Evolutionary conservation across 1,284 basidiomycete genomes (phyloP).

Genomic region (Quambalaria eucalypti): DNA sequence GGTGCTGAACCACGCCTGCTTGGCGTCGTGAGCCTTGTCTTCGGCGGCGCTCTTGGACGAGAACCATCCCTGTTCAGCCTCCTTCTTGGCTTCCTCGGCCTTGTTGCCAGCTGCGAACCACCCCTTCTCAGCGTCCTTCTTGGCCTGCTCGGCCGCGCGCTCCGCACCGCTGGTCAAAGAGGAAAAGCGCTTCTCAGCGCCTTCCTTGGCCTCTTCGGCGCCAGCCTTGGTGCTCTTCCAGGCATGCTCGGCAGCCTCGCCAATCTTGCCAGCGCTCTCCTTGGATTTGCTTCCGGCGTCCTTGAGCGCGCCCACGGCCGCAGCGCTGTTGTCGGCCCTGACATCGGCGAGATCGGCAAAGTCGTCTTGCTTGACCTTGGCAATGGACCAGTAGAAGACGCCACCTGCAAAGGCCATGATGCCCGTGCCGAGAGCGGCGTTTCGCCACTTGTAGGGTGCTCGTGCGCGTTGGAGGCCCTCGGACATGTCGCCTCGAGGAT

Average conservation of each 20-base stretch:
- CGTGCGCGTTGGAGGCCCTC: slow-evolving; percentile 67
- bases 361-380: slow-evolving; percentile 39
- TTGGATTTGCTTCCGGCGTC: slow-evolving; percentile 15
- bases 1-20: not conserved
- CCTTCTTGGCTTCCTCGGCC: slow-evolving; percentile 3
- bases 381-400: slow-evolving; percentile 83
- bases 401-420: slow-evolving; percentile 70
- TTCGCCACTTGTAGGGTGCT: slow-evolving; percentile 68
- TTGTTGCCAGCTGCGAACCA: slow-evolving; percentile 10
- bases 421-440: slow-evolving; percentile 65
- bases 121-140: slow-evolving; percentile 1
- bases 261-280: slow-evolving; percentile 10
- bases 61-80: not conserved
- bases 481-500: slow-evolving; percentile 32
- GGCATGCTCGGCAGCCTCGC: not conserved
- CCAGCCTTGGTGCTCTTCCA: not conserved
- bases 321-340: slow-evolving; percentile 8
- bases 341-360: slow-evolving; percentile 32
- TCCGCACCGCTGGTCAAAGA: not conserved
- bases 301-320: not conserved
- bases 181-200: not conserved
- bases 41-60: not conserved
- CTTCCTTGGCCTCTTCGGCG: not conserved
- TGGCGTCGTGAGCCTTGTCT: not conserved
- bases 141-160: slow-evolving; percentile 5